Base-by-base conservation (phyloP, 2,329 filamentous ascomycete genomes). In the Cladosporium sp. region DNA sequence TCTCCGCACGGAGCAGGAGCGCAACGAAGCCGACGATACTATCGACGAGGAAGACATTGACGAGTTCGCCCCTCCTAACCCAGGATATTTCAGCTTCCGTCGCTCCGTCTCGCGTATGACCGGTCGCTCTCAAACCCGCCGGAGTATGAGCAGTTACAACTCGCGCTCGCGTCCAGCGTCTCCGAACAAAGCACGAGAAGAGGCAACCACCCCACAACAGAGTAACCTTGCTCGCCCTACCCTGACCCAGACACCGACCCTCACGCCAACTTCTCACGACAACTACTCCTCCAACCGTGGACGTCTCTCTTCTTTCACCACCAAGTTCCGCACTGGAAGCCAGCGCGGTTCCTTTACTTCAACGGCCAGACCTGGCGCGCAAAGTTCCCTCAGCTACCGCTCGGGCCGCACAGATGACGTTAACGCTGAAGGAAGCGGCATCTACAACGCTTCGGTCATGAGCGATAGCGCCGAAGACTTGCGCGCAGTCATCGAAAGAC, bases 401-500 rank as follows among this genome's bases (percentile, higher is more conserved):
- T 66, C 69, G 38, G 73, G 28, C 28, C 52, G 52, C 18, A 55
- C 52, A 21, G 52, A 55, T 21, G 52, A 55, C 18, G 28, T 32
- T n/a, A 32, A 73, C 49, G 21, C 38, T 14, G 60, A 63, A 10
- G 49, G 60, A 26, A 63, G 60, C 5, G 71, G 73, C 2, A 77
- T 78, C 14, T 80, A 80, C 60, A 84, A 88, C 72, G 84, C 86
- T 55, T 86, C 83, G 68, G 86, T 87, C 72, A 86, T 87, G 18
- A 68, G 65, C 14, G 91, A 94, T 75, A 78, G 78, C 73, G 91
- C 91, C 3, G 92, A 97, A 78, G 92, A 97, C 75, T 78, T 97
- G 66, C 85, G 92, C 65, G 86, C 89, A 69, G 88, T 93, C 69
- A 92, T 94, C 73, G 91, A 94, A 79, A 84, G 79, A 59, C 89